These are phyloP conservation scores for Phytophthora megakarya DNA, from an alignment of 352 stramenopile genomes.

Conservation along the genomic window DNA sequence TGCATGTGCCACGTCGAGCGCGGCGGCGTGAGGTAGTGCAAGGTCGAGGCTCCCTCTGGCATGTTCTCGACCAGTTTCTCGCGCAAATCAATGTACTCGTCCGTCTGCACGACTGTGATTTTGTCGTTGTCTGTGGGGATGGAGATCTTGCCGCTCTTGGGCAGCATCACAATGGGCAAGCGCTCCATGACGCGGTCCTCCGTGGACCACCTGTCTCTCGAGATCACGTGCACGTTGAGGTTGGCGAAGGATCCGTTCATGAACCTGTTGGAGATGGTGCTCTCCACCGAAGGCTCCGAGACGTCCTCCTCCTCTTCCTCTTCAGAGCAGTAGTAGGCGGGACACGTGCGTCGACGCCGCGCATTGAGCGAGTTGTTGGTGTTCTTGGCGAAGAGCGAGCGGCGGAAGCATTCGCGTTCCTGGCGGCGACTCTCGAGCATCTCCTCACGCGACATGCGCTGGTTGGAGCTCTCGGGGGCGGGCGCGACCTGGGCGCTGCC, in stretches of 20 bases:
- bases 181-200: slow-evolving; percentile 67
- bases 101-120: slow-evolving; percentile 68
- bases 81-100: slow-evolving; percentile 68
- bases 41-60: slow-evolving; percentile 14
- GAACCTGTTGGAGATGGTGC: slow-evolving; percentile 79
- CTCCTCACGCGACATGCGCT: slow-evolving; percentile 67
- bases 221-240: slow-evolving; percentile 79
- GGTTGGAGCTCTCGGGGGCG: slow-evolving; percentile 18
- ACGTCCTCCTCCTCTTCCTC: slow-evolving; percentile 78
- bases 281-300: slow-evolving; percentile 65
- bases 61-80: slow-evolving; percentile 64
- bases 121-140: slow-evolving; percentile 82
- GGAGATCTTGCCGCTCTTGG: slow-evolving; percentile 63
- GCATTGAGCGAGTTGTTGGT: slow-evolving; percentile 7
- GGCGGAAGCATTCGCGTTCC: slow-evolving; percentile 74
- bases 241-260: slow-evolving; percentile 81
- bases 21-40: slow-evolving; percentile 71
- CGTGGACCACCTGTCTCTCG: slow-evolving; percentile 65
- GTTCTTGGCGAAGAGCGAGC: slow-evolving; percentile 58
- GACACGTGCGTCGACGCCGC: slow-evolving; percentile 43
- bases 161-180: slow-evolving; percentile 72
- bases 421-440: slow-evolving; percentile 66
- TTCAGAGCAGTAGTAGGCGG: slow-evolving; percentile 59
- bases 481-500: slow-evolving; percentile 5
- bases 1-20: slow-evolving; percentile 86